Conservation (phyloP, 192 early-diverging fungal genomes). For the Rhizophagus sp. region DNA sequence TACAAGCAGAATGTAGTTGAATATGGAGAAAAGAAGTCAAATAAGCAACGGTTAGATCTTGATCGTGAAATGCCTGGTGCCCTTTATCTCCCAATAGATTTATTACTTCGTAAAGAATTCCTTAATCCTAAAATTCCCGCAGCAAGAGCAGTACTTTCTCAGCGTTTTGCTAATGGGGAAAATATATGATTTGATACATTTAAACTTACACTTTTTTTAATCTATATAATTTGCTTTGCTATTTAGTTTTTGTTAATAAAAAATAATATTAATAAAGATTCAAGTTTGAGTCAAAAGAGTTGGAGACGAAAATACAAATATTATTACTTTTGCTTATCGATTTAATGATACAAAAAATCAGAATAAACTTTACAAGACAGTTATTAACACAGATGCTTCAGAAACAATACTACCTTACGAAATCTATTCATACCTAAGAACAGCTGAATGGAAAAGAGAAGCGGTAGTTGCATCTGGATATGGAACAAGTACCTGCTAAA, state of each 20-base stretch:
- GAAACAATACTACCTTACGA: slow-evolving; percentile 11
- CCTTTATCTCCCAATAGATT: slow-evolving; percentile 3
- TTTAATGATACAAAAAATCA: not conserved
- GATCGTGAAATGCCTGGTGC: not conserved
- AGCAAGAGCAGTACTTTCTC: not conserved
- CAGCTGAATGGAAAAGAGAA: not conserved
- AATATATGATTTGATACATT: not conserved
- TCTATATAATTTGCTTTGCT: not conserved
- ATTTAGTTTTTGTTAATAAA: not conserved
- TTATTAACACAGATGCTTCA: slow-evolving; percentile 3
- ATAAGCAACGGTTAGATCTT: not conserved
- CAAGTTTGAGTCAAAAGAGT: slow-evolving; percentile 21
- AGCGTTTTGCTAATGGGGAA: not conserved
- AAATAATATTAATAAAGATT: slow-evolving; percentile 23
- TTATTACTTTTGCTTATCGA: not conserved
- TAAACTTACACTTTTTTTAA: not conserved
- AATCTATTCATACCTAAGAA: not conserved
- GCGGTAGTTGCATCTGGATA: not conserved
- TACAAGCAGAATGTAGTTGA: not conserved
- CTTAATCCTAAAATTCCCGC: not conserved
- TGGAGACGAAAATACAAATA: not conserved
- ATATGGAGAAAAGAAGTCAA: slow-evolving; percentile 19
- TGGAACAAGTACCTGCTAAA: not conserved
- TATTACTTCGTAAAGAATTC: slow-evolving; percentile 7
- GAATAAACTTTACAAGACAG: slow-evolving; percentile 21